Evolutionary conservation across 2,329 filamentous ascomycete genomes (phyloP).

Genomic region (Diaporthe citri): DNA sequence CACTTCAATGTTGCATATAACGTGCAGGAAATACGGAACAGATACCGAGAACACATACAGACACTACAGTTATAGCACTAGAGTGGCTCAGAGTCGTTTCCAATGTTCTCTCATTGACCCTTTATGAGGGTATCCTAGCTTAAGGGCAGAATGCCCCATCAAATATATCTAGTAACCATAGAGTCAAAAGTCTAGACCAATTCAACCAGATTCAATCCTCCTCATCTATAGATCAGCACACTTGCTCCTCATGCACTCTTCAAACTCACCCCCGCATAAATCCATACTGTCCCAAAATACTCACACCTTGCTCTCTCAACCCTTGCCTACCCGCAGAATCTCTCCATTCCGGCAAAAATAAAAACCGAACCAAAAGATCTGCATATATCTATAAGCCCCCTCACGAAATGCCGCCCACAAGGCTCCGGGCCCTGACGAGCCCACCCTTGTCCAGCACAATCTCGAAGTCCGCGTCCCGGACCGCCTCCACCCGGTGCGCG

Average conservation of each 20-base stretch:
- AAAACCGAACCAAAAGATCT: background rate
- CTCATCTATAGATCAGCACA: background rate
- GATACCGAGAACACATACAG: background rate
- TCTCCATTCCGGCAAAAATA: background rate
- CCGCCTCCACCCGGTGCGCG: slow-evolving; percentile 74
- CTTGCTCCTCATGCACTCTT: background rate
- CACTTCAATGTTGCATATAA: background rate
- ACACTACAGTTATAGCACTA: background rate
- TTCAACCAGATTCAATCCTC: background rate
- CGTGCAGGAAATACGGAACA: background rate
- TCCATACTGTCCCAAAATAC: background rate
- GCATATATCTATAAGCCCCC: too few species aligned
- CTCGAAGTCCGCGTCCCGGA: slow-evolving; percentile 68
- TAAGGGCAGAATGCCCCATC: background rate
- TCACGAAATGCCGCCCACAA: slow-evolving; percentile 1
- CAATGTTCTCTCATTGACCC: background rate
- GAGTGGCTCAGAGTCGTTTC: background rate
- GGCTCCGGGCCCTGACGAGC: slow-evolving; percentile 54
- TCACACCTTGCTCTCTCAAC: background rate
- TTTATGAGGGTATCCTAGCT: background rate
- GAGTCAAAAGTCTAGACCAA: background rate
- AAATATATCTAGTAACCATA: background rate
- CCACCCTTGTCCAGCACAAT: slow-evolving; percentile 65
- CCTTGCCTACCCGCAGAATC: background rate
- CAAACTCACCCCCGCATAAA: background rate